Evolutionary conservation across 768 basidiomycete genomes (phyloP).

Genomic region (Collybiopsis luxurians): DNA sequence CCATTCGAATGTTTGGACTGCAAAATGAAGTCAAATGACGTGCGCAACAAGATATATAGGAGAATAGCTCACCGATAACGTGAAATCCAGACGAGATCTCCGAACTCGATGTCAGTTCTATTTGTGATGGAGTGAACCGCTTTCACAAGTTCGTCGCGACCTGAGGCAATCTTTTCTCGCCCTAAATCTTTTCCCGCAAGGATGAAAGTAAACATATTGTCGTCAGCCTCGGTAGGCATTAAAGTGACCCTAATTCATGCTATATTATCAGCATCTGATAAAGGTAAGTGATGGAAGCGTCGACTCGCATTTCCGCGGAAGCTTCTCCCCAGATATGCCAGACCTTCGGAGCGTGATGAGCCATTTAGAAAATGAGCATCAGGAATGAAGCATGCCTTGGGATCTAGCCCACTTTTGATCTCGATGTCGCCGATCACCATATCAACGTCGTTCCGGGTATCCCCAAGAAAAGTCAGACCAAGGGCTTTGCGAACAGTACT

Average conservation of each 20-base stretch:
- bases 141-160: slow-evolving; percentile 11
- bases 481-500: slow-evolving; percentile 12
- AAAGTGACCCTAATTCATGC: neutral
- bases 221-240: slow-evolving; percentile 1
- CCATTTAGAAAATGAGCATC: no score
- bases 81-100: slow-evolving; percentile 4
- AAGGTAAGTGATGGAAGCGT: neutral
- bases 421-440: slow-evolving; percentile 14
- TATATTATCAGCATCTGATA: neutral
- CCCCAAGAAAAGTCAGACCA: slow-evolving; percentile 15
- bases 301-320: neutral
- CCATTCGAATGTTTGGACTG: slow-evolving; percentile 46
- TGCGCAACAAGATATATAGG: no score
- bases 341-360: no score
- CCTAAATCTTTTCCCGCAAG: neutral
- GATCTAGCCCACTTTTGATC: slow-evolving; percentile 12
- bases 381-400: neutral
- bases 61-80: neutral
- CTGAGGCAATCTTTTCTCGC: neutral
- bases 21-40: no score
- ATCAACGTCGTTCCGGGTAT: slow-evolving; percentile 7
- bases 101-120: slow-evolving; percentile 14
- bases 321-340: slow-evolving; percentile 19
- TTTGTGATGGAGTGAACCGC: slow-evolving; percentile 4
- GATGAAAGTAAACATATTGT: slow-evolving; percentile 9